phyloP scores from a whole-genome alignment of 2,329 filamentous ascomycete species.

The Diaporthe ilicicola region DNA sequence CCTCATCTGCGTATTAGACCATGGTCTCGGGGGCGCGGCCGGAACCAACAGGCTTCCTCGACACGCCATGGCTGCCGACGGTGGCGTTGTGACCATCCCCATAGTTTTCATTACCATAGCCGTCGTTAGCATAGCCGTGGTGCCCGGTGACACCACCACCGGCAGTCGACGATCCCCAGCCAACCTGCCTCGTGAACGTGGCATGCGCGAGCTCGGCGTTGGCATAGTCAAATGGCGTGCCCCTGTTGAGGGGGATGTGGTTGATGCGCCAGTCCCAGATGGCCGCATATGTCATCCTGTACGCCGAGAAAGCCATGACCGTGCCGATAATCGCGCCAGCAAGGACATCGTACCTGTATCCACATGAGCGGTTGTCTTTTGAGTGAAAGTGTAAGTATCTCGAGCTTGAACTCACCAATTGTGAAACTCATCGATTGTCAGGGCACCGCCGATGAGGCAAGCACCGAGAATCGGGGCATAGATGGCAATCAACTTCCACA shows the following conservation, averaged over 20 bases:
- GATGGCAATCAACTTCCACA: constrained; percentile 75
- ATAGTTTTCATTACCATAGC: too few relatives aligned
- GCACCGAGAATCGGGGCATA: constrained; percentile 75
- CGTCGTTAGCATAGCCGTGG: too few relatives aligned
- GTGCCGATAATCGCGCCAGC: constrained; percentile 72
- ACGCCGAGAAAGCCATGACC: constrained; percentile 67
- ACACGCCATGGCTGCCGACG: constrained; percentile 1
- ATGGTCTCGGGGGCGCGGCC: constrained; percentile 20
- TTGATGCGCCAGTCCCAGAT: constrained; percentile 75
- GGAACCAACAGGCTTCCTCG: constrained; percentile 28
- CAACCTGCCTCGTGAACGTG: constrained; percentile 39
- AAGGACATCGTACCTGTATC: constrained; percentile 66
- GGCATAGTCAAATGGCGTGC: constrained; percentile 43
- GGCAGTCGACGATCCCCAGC: constrained; percentile 38
- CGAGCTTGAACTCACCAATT: constrained; percentile 60
- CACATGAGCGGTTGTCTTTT: not conserved
- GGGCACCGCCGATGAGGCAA: constrained; percentile 71
- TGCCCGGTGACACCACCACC: not conserved
- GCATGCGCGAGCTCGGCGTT: constrained; percentile 36
- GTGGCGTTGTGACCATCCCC: not conserved
- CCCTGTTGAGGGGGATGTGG: constrained; percentile 68
- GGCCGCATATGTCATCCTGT: constrained; percentile 72
- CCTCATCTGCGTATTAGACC: not conserved
- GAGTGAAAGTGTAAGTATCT: accelerated
- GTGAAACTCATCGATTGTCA: constrained; percentile 79